phyloP scores from a whole-genome alignment of 2,329 filamentous ascomycete species.

The Aphanoascus verrucosus region DNA sequence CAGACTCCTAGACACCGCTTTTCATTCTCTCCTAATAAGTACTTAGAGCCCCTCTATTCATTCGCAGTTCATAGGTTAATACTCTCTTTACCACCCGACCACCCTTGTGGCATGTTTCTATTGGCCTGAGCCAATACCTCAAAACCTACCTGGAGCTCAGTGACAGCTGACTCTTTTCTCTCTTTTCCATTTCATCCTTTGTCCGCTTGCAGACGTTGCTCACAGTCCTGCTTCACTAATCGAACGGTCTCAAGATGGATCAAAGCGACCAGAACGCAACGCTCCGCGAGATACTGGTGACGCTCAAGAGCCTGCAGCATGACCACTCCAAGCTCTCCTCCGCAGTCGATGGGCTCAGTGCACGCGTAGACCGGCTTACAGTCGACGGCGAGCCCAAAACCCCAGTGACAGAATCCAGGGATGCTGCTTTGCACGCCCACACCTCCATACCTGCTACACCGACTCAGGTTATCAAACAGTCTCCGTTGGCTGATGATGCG shows the following conservation, averaged over 20 bases:
- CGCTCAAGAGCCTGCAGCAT: conserved; percentile 12
- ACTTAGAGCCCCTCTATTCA: background rate
- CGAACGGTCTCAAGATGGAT: background rate
- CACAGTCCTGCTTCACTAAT: background rate
- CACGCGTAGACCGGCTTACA: conserved; percentile 8
- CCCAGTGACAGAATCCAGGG: background rate
- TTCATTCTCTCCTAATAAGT: background rate
- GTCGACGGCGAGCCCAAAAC: conserved; percentile 5
- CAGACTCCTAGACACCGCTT: too few relatives aligned
- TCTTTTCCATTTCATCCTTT: background rate
- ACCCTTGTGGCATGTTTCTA: conserved; percentile 9
- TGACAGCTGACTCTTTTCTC: background rate
- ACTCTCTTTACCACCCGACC: background rate
- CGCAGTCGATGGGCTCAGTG: conserved; percentile 1
- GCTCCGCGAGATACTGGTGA: conserved; percentile 9
- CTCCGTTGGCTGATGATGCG: background rate
- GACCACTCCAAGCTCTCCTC: conserved; percentile 10
- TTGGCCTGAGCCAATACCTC: background rate
- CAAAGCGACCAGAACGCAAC: conserved; percentile 6
- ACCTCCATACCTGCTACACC: conserved; percentile 10
- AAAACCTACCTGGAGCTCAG: background rate
- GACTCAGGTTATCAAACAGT: background rate
- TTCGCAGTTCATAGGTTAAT: background rate
- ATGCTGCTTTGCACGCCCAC: background rate
- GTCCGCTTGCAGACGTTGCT: background rate